Evolutionary conservation across 2,329 filamentous ascomycete species (phyloP).

Genomic region (Ophiocordyceps camponoti-leonardi): DNA sequence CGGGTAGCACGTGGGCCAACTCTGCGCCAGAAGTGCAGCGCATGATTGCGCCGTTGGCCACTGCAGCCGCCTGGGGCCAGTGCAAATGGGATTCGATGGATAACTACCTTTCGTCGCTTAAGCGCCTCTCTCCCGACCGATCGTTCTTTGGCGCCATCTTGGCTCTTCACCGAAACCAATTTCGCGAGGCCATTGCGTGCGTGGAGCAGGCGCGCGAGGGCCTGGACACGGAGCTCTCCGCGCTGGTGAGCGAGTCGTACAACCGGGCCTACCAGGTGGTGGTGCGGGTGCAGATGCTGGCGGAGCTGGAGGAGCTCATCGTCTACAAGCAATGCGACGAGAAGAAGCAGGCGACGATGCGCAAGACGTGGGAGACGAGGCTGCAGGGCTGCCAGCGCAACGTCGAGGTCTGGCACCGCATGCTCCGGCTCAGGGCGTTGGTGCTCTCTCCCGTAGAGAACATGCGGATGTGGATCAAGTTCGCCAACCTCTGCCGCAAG

Average conservation of each 20-base stretch:
- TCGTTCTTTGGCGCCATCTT: conserved; percentile 97
- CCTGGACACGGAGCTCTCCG: conserved; percentile 87
- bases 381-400: conserved; percentile 92
- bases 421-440: conserved; percentile 84
- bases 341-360: conserved; percentile 79
- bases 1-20: conserved; percentile 86
- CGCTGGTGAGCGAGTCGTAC: conserved; percentile 94
- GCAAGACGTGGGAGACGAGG: conserved; percentile 87
- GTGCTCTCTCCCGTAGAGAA: conserved; percentile 88
- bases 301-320: conserved; percentile 95
- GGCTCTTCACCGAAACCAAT: conserved; percentile 87
- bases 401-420: conserved; percentile 95
- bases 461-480: conserved; percentile 99
- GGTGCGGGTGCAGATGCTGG: conserved; percentile 96
- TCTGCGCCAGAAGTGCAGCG: conserved; percentile 76
- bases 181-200: conserved; percentile 73
- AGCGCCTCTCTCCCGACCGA: conserved; percentile 77
- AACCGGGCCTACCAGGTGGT: conserved; percentile 96
- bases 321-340: conserved; percentile 89
- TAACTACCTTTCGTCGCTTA: conserved; percentile 89
- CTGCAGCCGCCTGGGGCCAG: conserved; percentile 89
- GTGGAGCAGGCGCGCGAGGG: conserved; percentile 87
- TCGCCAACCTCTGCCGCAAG: conserved; percentile 94
- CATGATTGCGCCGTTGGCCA: conserved; percentile 81
- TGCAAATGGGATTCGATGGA: conserved; percentile 98